These are phyloP conservation scores for Sporisorium scitamineum DNA, from an alignment of 1,284 basidiomycete species.

Conservation along the genomic window DNA sequence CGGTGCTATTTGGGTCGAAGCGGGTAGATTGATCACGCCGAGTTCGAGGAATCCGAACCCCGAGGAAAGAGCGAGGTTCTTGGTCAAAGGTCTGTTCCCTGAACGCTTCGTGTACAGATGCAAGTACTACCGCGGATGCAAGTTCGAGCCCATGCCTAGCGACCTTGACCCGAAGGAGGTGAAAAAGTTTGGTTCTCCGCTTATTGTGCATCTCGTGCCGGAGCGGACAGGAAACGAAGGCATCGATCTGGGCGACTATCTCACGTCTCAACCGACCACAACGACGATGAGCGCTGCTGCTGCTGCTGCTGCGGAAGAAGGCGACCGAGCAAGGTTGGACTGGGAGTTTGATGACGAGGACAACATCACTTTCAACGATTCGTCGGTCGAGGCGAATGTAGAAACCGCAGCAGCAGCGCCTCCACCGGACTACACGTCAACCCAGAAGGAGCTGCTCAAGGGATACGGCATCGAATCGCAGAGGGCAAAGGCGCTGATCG, in stretches of 20 bases:
- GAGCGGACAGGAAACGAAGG: conserved; percentile 36
- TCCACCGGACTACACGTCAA: conserved; percentile 24
- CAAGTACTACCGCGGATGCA: conserved; percentile 32
- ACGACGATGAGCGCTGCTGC: neutral
- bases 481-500: conserved; percentile 23
- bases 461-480: conserved; percentile 39
- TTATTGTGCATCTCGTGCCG: conserved; percentile 26
- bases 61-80: conserved; percentile 24
- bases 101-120: conserved; percentile 35
- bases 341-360: conserved; percentile 49
- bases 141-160: conserved; percentile 43
- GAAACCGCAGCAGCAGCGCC: neutral
- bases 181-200: conserved; percentile 29
- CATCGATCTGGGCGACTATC: conserved; percentile 27
- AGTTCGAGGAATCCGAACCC: conserved; percentile 36
- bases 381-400: neutral
- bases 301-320: neutral
- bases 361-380: conserved; percentile 7
- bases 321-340: conserved; percentile 7
- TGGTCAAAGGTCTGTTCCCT: conserved; percentile 47
- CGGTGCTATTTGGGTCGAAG: conserved; percentile 43
- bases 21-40: conserved; percentile 39
- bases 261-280: neutral
- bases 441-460: conserved; percentile 19
- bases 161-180: conserved; percentile 32